Evolutionary conservation across 768 basidiomycete species (phyloP).

Genomic region (Boletus barrowsii): DNA sequence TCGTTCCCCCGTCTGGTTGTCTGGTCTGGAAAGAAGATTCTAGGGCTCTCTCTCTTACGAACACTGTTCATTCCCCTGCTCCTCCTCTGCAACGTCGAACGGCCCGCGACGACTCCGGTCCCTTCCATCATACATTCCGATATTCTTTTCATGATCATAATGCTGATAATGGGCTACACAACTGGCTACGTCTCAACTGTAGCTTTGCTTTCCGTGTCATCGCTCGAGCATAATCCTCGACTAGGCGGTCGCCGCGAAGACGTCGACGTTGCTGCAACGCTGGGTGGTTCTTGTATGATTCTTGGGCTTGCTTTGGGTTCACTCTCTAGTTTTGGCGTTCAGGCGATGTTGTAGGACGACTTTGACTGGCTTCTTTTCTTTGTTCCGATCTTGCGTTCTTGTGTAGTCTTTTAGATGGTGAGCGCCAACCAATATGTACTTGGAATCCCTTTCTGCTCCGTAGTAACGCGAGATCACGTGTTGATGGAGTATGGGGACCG

Average conservation of each 20-base stretch:
- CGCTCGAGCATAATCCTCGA: constrained; percentile 34
- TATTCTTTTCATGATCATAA: constrained; percentile 64
- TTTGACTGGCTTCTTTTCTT: too few species aligned
- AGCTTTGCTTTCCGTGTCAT: constrained; percentile 80
- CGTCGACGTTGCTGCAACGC: constrained; percentile 81
- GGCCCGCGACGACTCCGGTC: constrained; percentile 32
- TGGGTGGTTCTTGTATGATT: constrained; percentile 74
- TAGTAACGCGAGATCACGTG: background rate
- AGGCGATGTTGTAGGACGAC: constrained; percentile 41
- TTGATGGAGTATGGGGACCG: constrained; percentile 22
- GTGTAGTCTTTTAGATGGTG: too few species aligned
- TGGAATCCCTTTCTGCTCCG: too few species aligned
- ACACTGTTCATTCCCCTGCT: background rate
- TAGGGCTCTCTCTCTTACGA: constrained; percentile 1
- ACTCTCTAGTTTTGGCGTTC: constrained; percentile 74
- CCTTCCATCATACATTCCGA: constrained; percentile 66
- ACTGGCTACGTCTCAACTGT: constrained; percentile 78
- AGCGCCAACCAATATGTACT: too few species aligned
- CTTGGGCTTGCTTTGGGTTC: constrained; percentile 75
- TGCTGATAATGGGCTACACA: constrained; percentile 66
- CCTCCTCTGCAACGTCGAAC: constrained; percentile 55
- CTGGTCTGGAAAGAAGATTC: background rate
- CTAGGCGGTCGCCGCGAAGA: constrained; percentile 70
- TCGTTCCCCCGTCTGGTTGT: constrained; percentile 77
- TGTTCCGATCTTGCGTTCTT: too few species aligned